Evolutionary conservation across 139 green algal species (phyloP).

Genomic region (Astrephomene gubernaculifera): DNA sequence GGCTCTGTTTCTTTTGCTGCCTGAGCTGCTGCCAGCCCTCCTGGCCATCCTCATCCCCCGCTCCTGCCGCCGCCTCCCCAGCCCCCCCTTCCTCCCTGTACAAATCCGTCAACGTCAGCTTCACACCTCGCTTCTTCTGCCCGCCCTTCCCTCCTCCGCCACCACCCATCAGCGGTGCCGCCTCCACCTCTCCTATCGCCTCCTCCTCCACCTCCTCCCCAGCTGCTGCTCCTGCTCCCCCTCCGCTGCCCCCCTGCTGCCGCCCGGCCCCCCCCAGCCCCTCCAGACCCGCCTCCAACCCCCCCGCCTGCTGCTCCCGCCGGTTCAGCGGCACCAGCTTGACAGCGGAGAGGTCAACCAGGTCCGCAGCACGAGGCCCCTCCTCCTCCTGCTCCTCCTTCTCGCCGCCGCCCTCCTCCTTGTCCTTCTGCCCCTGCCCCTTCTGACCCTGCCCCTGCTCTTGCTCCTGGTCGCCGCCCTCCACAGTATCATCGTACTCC

Average conservation of each 20-base stretch:
- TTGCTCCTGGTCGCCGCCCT: neutral
- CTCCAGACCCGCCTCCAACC: neutral
- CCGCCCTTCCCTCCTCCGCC: neutral
- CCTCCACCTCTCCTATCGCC: constrained; percentile 1
- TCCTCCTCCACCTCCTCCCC: neutral
- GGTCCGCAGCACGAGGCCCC: neutral
- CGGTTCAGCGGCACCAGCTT: constrained; percentile 23
- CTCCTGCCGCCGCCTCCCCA: too few species aligned
- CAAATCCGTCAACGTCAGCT: neutral
- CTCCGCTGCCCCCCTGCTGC: neutral
- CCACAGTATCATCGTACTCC: neutral
- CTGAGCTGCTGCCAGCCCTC: neutral
- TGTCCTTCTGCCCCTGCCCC: neutral
- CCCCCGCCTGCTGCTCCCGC: neutral
- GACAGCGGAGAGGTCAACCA: constrained; percentile 12
- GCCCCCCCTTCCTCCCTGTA: neutral
- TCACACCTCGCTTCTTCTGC: neutral
- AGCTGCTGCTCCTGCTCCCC: neutral
- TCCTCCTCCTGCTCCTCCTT: neutral
- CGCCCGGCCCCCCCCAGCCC: neutral
- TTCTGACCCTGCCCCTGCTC: neutral
- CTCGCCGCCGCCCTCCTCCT: neutral
- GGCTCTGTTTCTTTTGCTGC: neutral
- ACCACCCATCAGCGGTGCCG: constrained; percentile 11
- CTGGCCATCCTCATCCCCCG: neutral